A percentile compares a stretch with the other conserved stretches of the same genome.
Conservation (phyloP, 2,329 filamentous ascomycete species). For the Colletotrichum sp. region DNA sequence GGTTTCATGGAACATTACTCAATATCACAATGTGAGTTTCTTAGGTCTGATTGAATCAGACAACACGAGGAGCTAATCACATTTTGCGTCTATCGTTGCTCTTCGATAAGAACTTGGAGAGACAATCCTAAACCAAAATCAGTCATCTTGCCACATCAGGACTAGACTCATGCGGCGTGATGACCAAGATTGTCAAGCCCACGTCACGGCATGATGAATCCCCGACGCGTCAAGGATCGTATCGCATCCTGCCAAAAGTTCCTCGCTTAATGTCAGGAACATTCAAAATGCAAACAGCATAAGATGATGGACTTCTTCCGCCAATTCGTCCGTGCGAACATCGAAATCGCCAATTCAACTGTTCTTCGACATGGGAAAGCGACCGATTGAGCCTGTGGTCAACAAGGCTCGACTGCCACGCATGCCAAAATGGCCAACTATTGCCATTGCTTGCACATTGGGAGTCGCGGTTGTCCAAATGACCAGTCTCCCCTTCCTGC, state of each 20-base stretch:
- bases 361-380: background rate
- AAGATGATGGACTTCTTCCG: background rate
- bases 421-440: background rate
- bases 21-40: background rate
- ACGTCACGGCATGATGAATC: background rate
- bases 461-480: background rate
- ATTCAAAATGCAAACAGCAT: background rate
- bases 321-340: background rate
- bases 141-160: background rate
- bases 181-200: background rate
- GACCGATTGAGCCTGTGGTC: background rate
- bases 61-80: background rate
- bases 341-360: background rate
- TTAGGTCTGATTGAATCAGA: background rate
- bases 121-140: background rate
- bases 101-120: background rate
- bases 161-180: background rate
- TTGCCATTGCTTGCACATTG: background rate
- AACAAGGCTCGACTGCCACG: background rate
- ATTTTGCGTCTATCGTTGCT: background rate
- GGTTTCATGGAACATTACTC: background rate
- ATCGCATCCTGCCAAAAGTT: background rate
- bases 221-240: background rate
- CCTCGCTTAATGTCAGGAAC: background rate
- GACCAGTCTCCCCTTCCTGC: background rate